A percentile compares a stretch with the other conserved stretches of the same genome.
Evolutionary conservation across 768 basidiomycete species (phyloP).

Genomic region (Collybia sp.): DNA sequence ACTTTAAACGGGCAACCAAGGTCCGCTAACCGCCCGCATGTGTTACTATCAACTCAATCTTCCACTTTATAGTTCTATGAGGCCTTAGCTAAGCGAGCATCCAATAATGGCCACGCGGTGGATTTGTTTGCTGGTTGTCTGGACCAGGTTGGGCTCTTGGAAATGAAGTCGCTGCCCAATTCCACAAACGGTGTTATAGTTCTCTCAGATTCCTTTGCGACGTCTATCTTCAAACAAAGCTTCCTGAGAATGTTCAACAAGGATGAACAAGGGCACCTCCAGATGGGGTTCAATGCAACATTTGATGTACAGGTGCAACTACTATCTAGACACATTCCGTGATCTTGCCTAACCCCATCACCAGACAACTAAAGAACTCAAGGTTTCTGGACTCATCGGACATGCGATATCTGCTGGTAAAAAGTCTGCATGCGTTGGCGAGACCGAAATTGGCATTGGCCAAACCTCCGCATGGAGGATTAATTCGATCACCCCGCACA

Average conservation of each 20-base stretch:
- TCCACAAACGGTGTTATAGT: conserved; percentile 97
- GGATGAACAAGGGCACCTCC: conserved; percentile 85
- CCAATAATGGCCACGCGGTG: conserved; percentile 91
- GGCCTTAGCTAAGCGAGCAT: conserved; percentile 85
- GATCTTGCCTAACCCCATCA: not conserved
- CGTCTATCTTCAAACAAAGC: conserved; percentile 98
- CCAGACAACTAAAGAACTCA: conserved; percentile 97
- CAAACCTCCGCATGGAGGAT: conserved; percentile 99
- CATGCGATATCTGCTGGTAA: conserved; percentile 97
- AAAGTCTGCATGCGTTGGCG: conserved; percentile 94
- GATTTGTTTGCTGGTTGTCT: conserved; percentile 97
- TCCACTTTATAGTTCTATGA: conserved; percentile 80
- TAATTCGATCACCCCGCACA: conserved; percentile 83
- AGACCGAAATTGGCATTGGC: conserved; percentile 98
- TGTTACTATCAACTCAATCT: conserved; percentile 3
- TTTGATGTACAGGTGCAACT: conserved; percentile 87
- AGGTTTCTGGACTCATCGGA: conserved; percentile 96
- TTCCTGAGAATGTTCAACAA: conserved; percentile 92
- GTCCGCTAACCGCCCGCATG: conserved; percentile 32
- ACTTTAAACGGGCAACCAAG: conserved; percentile 96
- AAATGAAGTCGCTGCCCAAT: conserved; percentile 96
- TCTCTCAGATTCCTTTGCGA: conserved; percentile 93
- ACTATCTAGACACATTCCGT: not conserved
- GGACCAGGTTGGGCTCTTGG: conserved; percentile 94
- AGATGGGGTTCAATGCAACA: conserved; percentile 99